These are phyloP conservation scores for Athelia sp. DNA, from an alignment of 1,284 basidiomycete genomes.

Conservation along the genomic window DNA sequence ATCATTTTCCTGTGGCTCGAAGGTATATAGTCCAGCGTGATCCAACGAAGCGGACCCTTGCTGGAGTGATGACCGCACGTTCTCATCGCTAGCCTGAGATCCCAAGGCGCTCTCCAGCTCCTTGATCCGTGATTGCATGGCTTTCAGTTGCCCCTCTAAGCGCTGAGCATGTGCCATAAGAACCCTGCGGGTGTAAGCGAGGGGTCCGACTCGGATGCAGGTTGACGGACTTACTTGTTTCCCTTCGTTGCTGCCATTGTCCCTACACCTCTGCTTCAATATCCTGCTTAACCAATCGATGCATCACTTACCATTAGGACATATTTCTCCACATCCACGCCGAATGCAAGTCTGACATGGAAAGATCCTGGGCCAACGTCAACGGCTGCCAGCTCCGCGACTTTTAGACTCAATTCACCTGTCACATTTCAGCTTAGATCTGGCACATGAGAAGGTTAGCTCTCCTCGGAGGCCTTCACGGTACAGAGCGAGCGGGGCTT, in stretches of 20 bases:
- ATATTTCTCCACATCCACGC: conserved; percentile 45
- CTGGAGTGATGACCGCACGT: neutral
- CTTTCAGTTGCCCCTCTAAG: conserved; percentile 40
- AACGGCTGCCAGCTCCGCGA: neutral
- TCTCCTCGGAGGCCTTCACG: neutral
- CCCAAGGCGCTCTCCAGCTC: conserved; percentile 53
- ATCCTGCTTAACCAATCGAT: neutral
- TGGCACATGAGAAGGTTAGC: conserved; percentile 11
- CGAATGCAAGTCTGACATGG: conserved; percentile 47
- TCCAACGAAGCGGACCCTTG: conserved; percentile 5
- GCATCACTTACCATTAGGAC: conserved; percentile 37
- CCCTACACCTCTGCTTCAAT: conserved; percentile 22
- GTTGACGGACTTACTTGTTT: conserved; percentile 36
- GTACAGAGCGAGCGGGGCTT: neutral
- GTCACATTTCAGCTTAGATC: conserved; percentile 53
- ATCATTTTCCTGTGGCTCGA: conserved; percentile 18
- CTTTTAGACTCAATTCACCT: conserved; percentile 25
- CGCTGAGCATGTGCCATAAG: conserved; percentile 42
- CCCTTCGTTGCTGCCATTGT: conserved; percentile 48
- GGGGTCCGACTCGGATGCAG: conserved; percentile 2
- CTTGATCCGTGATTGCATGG: conserved; percentile 40
- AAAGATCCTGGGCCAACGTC: conserved; percentile 28
- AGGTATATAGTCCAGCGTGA: conserved; percentile 4
- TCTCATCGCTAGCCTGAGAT: conserved; percentile 19
- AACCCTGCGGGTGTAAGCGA: conserved; percentile 26